A percentile compares a stretch with the other conserved stretches of the same genome.
These are phyloP conservation scores for Ceratocystis alfenasii DNA, from an alignment of 2,329 filamentous ascomycete species.

Conservation along the genomic window DNA sequence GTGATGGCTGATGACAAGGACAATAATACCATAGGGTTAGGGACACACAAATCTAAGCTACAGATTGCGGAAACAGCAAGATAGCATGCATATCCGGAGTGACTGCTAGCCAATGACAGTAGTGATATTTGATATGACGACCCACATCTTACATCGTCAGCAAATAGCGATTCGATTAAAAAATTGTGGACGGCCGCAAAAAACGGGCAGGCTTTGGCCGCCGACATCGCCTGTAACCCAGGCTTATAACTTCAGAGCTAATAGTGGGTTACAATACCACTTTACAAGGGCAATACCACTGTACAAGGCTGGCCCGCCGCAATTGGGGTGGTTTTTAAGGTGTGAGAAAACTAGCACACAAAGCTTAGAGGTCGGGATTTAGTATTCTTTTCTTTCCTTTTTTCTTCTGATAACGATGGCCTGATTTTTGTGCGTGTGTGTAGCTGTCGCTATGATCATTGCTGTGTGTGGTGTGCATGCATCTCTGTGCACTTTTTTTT, in stretches of 20 bases:
- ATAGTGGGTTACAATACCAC: neutral
- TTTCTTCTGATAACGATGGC: neutral
- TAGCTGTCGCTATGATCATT: too few relatives aligned
- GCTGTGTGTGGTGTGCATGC: neutral
- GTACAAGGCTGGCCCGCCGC: too few relatives aligned
- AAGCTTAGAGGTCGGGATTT: neutral
- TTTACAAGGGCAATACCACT: too few relatives aligned
- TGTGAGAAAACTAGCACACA: neutral
- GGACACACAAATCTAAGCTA: neutral
- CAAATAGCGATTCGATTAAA: neutral
- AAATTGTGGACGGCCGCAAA: too few relatives aligned
- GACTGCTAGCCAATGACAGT: constrained; percentile 11
- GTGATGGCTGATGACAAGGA: neutral
- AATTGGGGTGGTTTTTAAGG: too few relatives aligned
- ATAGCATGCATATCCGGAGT: neutral
- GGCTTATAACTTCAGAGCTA: neutral
- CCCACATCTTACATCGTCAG: neutral
- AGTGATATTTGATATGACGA: constrained; percentile 18
- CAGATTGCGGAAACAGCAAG: neutral
- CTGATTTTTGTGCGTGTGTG: neutral
- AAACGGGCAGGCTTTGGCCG: neutral
- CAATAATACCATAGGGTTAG: neutral
- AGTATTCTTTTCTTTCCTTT: neutral
- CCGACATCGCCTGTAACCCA: constrained; percentile 13
- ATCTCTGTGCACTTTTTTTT: constrained; percentile 25